Evolutionary conservation across 352 stramenopile species (phyloP).

Genomic region (Globisporangium cylindrosporum): DNA sequence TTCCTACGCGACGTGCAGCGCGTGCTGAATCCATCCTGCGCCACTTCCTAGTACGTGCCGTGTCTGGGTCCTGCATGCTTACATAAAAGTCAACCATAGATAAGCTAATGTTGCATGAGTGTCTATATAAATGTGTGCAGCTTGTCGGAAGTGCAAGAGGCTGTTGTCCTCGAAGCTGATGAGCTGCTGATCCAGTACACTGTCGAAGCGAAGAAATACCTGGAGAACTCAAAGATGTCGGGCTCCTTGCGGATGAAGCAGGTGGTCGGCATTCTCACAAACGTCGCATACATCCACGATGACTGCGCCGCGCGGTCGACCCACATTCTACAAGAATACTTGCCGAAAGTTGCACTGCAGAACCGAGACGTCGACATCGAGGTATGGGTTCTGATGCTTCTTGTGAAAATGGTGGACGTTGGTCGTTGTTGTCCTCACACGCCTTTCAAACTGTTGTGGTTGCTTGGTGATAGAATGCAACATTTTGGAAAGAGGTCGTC

Average conservation of each 20-base stretch:
- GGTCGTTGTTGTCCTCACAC: neutral
- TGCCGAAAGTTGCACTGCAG: constrained; percentile 16
- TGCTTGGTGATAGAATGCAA: constrained; percentile 31
- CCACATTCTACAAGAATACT: constrained; percentile 15
- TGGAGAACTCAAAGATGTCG: constrained; percentile 63
- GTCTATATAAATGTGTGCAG: constrained; percentile 18
- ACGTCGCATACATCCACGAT: constrained; percentile 36
- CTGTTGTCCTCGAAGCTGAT: constrained; percentile 54
- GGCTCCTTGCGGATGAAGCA: constrained; percentile 61
- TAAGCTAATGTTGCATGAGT: neutral
- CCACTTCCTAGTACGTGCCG: constrained; percentile 60
- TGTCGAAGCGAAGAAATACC: constrained; percentile 53
- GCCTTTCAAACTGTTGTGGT: neutral
- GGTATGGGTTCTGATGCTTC: neutral
- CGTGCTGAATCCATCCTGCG: constrained; percentile 77
- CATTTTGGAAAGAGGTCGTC: constrained; percentile 49
- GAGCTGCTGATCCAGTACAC: constrained; percentile 63
- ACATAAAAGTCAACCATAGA: neutral
- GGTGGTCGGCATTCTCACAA: constrained; percentile 64
- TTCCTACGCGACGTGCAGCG: constrained; percentile 75
- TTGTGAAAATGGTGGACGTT: constrained; percentile 9
- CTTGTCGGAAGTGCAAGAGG: constrained; percentile 55
- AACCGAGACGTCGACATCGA: constrained; percentile 46
- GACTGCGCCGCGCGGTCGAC: constrained; percentile 17
- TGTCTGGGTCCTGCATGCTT: neutral